These are phyloP conservation scores for Cafeteria roenbergensis DNA, from an alignment of 108 stramenopile genomes.

Conservation along the genomic window DNA sequence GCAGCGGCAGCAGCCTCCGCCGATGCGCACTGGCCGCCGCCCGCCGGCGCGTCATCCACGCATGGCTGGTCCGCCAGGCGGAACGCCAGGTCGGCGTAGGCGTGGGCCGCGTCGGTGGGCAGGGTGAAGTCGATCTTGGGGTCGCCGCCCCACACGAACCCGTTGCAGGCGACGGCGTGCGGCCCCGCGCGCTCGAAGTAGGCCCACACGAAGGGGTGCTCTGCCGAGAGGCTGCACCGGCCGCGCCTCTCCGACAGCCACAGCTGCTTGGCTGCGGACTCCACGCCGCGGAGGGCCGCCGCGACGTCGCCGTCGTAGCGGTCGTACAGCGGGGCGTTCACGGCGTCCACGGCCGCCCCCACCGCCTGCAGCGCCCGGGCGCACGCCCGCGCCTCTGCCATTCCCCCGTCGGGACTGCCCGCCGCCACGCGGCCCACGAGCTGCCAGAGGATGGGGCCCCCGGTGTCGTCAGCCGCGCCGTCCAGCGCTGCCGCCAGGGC, in stretches of 20 bases:
- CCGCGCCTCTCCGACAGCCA: slow-evolving; percentile 1
- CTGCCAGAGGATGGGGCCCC: no score
- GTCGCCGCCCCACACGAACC: slow-evolving; percentile 13
- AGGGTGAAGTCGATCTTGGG: neutral
- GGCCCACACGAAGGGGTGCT: neutral
- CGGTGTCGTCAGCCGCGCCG: no score
- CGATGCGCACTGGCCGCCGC: no score
- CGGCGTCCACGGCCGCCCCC: neutral
- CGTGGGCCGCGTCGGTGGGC: neutral
- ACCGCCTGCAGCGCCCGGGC: neutral
- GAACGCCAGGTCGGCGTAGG: neutral
- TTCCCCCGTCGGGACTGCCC: no score
- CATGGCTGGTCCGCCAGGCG: no score
- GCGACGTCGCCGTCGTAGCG: slow-evolving; percentile 5
- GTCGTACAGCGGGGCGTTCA: slow-evolving; percentile 1
- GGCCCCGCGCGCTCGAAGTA: neutral
- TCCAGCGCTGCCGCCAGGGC: neutral
- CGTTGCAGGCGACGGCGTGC: neutral
- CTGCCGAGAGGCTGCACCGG: neutral
- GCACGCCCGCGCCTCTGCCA: no score
- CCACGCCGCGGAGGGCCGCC: neutral
- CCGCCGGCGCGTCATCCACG: no score
- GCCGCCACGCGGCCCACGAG: no score
- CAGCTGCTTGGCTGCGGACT: neutral
- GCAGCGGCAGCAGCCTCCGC: no score